These are phyloP conservation scores for Trichoderma hamatum DNA, from an alignment of 2,329 filamentous ascomycete species.

Conservation along the genomic window DNA sequence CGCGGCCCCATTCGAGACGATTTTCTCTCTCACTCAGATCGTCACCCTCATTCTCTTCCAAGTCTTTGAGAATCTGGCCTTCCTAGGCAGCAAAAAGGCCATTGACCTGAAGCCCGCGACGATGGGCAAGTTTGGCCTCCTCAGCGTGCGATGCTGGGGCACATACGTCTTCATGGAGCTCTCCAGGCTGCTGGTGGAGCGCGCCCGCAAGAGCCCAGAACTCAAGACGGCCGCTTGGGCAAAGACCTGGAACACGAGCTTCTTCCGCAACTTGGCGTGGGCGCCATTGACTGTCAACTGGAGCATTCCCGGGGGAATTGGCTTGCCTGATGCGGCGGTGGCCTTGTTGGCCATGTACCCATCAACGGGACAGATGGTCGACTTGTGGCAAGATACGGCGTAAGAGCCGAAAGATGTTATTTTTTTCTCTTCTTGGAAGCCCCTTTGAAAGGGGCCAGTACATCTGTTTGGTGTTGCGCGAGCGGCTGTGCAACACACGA, in stretches of 20 bases:
- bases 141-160: conserved; percentile 81
- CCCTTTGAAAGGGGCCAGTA: background rate
- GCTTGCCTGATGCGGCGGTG: conserved; percentile 46
- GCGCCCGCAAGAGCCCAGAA: conserved; percentile 44
- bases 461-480: background rate
- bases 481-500: conserved; percentile 5
- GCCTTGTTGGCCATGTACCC: conserved; percentile 50
- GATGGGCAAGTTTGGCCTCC: conserved; percentile 64
- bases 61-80: conserved; percentile 79
- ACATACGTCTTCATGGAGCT: conserved; percentile 78
- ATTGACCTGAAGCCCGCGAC: conserved; percentile 60
- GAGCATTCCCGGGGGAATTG: conserved; percentile 70
- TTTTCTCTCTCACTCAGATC: conserved; percentile 70
- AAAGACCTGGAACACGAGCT: conserved; percentile 63
- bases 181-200: conserved; percentile 60
- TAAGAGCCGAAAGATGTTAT: conserved; percentile 13
- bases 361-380: conserved; percentile 49
- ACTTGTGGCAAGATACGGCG: conserved; percentile 49
- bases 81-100: conserved; percentile 73
- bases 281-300: conserved; percentile 84
- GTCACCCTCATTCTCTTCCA: conserved; percentile 71
- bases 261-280: conserved; percentile 74
- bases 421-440: background rate
- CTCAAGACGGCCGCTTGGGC: conserved; percentile 47
- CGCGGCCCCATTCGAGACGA: conserved; percentile 44